A percentile compares a stretch with the other conserved stretches of the same genome.
These are phyloP conservation scores for Lolium multiflorum DNA, from an alignment of 176 grass and related monocot species.

Conservation along the genomic window DNA sequence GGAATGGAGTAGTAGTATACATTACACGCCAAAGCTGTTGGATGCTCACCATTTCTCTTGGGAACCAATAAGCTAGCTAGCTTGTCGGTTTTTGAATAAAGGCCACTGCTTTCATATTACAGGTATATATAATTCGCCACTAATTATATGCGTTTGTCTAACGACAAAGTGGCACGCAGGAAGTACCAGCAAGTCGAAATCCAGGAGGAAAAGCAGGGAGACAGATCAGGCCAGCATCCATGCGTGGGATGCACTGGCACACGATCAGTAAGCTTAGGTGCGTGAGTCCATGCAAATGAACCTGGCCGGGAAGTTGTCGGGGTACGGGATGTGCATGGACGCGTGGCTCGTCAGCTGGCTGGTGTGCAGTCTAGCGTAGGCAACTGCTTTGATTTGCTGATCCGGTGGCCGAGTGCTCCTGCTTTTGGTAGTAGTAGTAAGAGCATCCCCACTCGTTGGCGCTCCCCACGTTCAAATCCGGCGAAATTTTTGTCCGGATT, in stretches of 20 bases:
- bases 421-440: constrained; percentile 10
- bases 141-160: background rate
- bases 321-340: constrained; percentile 24
- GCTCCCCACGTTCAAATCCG: too few relatives aligned
- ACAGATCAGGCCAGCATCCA: background rate
- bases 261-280: background rate
- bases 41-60: background rate
- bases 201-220: background rate
- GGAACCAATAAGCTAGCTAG: background rate
- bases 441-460: too few relatives aligned
- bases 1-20: too few relatives aligned
- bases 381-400: constrained; percentile 21
- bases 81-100: constrained; percentile 23
- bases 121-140: background rate
- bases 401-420: constrained; percentile 21
- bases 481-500: too few relatives aligned
- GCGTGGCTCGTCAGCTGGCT: background rate
- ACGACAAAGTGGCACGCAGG: constrained; percentile 2
- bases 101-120: background rate
- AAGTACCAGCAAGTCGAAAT: background rate
- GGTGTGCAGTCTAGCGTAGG: constrained; percentile 21
- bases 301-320: constrained; percentile 1
- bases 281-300: constrained; percentile 18
- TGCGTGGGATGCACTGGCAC: constrained; percentile 33
- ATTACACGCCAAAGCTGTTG: background rate